These are phyloP conservation scores for Fusarium goolgardi DNA, from an alignment of 2,329 filamentous ascomycete species.

Conservation along the genomic window DNA sequence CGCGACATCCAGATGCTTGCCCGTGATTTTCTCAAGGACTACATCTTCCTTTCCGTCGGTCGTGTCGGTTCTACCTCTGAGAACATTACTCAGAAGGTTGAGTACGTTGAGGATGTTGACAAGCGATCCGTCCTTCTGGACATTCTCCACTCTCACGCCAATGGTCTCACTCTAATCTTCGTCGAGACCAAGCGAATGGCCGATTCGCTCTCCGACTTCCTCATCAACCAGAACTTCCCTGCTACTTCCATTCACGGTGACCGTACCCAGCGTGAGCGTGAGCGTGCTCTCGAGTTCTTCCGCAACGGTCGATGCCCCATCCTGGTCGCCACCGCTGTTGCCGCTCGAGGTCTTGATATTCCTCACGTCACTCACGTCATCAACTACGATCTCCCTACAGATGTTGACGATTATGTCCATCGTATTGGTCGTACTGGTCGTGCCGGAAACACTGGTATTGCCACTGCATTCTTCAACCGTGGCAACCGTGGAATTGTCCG, in stretches of 20 bases:
- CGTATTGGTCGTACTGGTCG: constrained; percentile 99
- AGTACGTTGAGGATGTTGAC: constrained; percentile 96
- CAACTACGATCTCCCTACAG: constrained; percentile 99
- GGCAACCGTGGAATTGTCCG: constrained; percentile 98
- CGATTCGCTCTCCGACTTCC: constrained; percentile 95
- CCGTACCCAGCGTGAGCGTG: constrained; percentile 98
- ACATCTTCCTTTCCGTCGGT: constrained; percentile 98
- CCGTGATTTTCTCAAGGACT: constrained; percentile 98
- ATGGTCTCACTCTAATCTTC: constrained; percentile 93
- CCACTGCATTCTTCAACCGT: constrained; percentile 99
- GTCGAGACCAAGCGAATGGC: constrained; percentile 99
- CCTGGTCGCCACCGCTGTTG: constrained; percentile 95
- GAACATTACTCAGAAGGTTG: constrained; percentile 99
- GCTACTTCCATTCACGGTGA: constrained; percentile 99
- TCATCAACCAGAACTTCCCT: constrained; percentile 98
- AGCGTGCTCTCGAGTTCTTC: constrained; percentile 98
- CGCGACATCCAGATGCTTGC: constrained; percentile 99
- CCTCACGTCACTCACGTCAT: constrained; percentile 97
- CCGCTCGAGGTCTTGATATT: constrained; percentile 87
- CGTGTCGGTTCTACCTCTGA: constrained; percentile 99
- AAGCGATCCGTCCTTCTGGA: constrained; percentile 98
- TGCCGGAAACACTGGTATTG: constrained; percentile 98
- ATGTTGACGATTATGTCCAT: constrained; percentile 99
- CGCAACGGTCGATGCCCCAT: constrained; percentile 95
- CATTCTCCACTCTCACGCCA: constrained; percentile 93